Evolutionary conservation across 2,329 filamentous ascomycete genomes (phyloP), one percentile per base, ranked within the genome.

Genomic region (Cercospora janseana): DNA sequence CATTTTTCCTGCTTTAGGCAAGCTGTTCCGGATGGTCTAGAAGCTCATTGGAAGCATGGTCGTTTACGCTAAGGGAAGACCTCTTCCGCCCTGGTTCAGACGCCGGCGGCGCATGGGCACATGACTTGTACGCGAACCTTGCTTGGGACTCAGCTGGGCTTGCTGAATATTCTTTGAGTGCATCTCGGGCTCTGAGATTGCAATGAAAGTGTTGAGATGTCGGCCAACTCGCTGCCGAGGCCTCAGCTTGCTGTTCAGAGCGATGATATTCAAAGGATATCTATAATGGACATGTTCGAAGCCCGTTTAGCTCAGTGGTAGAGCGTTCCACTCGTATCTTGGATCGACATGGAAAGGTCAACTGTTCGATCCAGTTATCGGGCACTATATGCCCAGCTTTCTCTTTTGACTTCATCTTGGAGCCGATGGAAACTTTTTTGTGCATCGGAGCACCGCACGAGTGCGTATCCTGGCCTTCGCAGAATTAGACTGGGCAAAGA

Each of bases 31-130:
- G 28, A 9, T 27, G 2, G 13, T 28, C 9, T 16, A 8, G 8
- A 24, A n/a, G 8, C 7, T 47, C 10, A 47, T 47, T 47, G 44
- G 44, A 12, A 20, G 23, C 9, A 18, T 16, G 16, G 10, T 8
- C 15, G n/a, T 15, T 10, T 1, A 37, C 44, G 44, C 44, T 47
- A 47, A 29, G 23, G 44, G 44, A 47, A 47, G 44, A 38, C 24
- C 34, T 27, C 21, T 47, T 47, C 31, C 29, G 42, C 42, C 42
- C 42, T 35, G 18, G 16, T 34, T 23, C 32, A 40, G 32, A 37
- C 21, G 32, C 44, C 44, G 44, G 13, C 44, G 44, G 44, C 44
- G 31, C 23, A 26, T 21, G 43, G 20, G 16, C 29, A 37, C 23
- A 35, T 35, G 31, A 46, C 29, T 28, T 27, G 20, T 40, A 23